Percentiles rank a stretch among this genome's conserved stretches.
Conservation (phyloP, 164 flowering plant genomes). For the Nymphaea colorata region DNA sequence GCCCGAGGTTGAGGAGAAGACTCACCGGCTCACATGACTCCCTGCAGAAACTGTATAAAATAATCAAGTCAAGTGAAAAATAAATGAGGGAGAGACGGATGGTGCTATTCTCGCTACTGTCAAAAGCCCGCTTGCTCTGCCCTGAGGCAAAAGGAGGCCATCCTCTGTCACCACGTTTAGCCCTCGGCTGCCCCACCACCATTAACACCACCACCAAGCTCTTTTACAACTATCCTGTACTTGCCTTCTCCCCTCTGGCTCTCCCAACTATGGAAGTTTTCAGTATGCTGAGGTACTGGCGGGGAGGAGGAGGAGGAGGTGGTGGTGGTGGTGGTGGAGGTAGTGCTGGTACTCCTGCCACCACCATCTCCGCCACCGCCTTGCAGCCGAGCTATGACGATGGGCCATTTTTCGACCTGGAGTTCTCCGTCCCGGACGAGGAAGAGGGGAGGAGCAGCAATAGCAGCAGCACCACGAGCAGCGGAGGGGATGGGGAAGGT, state of each 20-base stretch:
- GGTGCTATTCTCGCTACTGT: no score
- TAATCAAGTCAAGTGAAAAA: background rate
- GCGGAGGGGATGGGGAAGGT: conserved; percentile 7
- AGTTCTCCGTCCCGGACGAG: conserved; percentile 43
- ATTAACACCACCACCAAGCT: background rate
- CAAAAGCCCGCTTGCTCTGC: background rate
- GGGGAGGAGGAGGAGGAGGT: conserved; percentile 18
- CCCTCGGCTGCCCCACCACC: background rate
- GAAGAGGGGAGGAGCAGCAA: conserved; percentile 11
- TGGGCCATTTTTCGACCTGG: conserved; percentile 77
- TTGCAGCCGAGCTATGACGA: conserved; percentile 29
- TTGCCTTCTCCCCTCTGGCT: conserved; percentile 45
- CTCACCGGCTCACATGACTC: background rate
- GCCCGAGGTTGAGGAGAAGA: background rate
- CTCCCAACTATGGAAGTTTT: conserved; percentile 95
- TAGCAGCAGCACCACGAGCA: background rate
- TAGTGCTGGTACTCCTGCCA: conserved; percentile 8
- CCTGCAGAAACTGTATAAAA: background rate
- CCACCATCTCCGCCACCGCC: conserved; percentile 11
- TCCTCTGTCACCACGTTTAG: background rate
- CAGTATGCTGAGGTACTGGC: conserved; percentile 85
- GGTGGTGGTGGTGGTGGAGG: background rate
- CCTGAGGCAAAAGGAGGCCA: background rate
- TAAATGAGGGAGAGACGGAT: background rate
- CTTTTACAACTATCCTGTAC: background rate